Evolutionary conservation across 495 filamentous ascomycete genomes (phyloP).

Genomic region (Penicillium dipodomyicola): DNA sequence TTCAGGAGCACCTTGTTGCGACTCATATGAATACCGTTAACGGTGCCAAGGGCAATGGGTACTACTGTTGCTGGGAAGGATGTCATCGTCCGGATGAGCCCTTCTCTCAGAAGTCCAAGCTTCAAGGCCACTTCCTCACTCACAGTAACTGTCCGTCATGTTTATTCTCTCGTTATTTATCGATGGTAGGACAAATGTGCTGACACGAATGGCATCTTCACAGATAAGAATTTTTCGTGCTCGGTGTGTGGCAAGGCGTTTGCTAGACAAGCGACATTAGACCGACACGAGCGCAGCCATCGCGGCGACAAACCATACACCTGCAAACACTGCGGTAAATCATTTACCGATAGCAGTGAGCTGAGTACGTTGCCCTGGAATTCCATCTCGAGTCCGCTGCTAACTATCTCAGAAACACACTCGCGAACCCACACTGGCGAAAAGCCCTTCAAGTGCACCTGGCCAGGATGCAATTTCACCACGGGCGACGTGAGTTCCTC

Average conservation of each 20-base stretch:
- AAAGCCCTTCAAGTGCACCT: slow-evolving; percentile 51
- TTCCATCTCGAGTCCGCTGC: not conserved
- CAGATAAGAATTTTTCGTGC: slow-evolving; percentile 49
- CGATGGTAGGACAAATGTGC: not conserved
- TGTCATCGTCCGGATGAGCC: slow-evolving; percentile 47
- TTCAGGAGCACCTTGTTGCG: slow-evolving; percentile 45
- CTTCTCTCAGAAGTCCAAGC: slow-evolving; percentile 51
- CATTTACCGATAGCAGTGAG: slow-evolving; percentile 51
- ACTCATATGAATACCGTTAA: slow-evolving; percentile 42
- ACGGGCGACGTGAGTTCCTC: slow-evolving; percentile 44
- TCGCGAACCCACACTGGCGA: slow-evolving; percentile 51
- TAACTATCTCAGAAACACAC: slow-evolving; percentile 45
- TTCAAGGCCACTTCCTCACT: slow-evolving; percentile 50
- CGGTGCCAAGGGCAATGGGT: slow-evolving; percentile 46
- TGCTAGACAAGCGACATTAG: slow-evolving; percentile 47
- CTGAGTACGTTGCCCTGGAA: slow-evolving; percentile 36
- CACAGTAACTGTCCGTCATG: slow-evolving; percentile 45
- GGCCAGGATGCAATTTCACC: slow-evolving; percentile 47
- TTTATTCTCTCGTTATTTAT: not conserved
- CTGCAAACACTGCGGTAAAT: slow-evolving; percentile 45
- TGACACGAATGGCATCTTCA: slow-evolving; percentile 7
- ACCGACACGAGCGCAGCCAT: slow-evolving; percentile 53
- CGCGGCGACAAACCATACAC: slow-evolving; percentile 51
- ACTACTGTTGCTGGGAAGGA: slow-evolving; percentile 50
- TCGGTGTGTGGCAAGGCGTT: slow-evolving; percentile 49